A percentile compares a stretch with the other conserved stretches of the same genome.
phyloP scores from a whole-genome alignment of 1,139 yeast species.

The Kodamaea sp. region DNA sequence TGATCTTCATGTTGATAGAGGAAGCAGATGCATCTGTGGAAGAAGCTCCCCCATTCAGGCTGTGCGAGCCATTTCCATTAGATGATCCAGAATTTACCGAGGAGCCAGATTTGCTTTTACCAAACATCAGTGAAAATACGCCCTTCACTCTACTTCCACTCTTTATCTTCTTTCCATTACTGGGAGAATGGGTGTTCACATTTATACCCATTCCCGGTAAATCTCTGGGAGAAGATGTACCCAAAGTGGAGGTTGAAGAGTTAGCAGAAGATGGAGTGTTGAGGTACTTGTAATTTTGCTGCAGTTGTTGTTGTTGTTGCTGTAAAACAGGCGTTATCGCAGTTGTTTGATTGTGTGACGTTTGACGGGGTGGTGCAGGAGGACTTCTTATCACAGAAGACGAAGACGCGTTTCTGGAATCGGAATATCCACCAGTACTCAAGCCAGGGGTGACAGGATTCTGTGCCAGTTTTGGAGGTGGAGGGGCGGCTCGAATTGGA shows the following conservation, averaged over 20 bases:
- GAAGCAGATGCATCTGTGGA: slow-evolving; percentile 19
- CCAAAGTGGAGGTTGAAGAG: slow-evolving; percentile 14
- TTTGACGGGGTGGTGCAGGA: slow-evolving; percentile 11
- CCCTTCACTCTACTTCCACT: slow-evolving; percentile 43
- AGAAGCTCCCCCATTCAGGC: slow-evolving; percentile 5
- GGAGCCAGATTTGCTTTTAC: slow-evolving; percentile 23
- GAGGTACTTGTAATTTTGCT: slow-evolving; percentile 13
- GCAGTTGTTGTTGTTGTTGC: slow-evolving; percentile 18
- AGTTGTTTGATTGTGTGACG: slow-evolving; percentile 29
- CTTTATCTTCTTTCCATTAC: slow-evolving; percentile 29
- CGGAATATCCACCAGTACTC: slow-evolving; percentile 1
- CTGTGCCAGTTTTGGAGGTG: slow-evolving; percentile 3
- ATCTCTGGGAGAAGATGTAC: slow-evolving; percentile 25
- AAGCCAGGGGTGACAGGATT: slow-evolving; percentile 1
- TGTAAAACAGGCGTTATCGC: slow-evolving; percentile 39
- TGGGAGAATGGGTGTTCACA: slow-evolving; percentile 9
- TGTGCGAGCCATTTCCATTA: slow-evolving; percentile 3
- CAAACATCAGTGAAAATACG: slow-evolving; percentile 44
- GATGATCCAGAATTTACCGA: slow-evolving; percentile 15
- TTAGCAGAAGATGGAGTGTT: slow-evolving; percentile 13
- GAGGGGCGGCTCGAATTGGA: slow-evolving; percentile 6
- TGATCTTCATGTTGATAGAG: slow-evolving; percentile 60
- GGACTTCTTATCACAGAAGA: slow-evolving; percentile 28
- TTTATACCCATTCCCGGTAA: slow-evolving; percentile 27
- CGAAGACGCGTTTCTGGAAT: slow-evolving; percentile 18